These are phyloP conservation scores for Termitomyces sp. DNA, from an alignment of 768 basidiomycete genomes.

Conservation along the genomic window DNA sequence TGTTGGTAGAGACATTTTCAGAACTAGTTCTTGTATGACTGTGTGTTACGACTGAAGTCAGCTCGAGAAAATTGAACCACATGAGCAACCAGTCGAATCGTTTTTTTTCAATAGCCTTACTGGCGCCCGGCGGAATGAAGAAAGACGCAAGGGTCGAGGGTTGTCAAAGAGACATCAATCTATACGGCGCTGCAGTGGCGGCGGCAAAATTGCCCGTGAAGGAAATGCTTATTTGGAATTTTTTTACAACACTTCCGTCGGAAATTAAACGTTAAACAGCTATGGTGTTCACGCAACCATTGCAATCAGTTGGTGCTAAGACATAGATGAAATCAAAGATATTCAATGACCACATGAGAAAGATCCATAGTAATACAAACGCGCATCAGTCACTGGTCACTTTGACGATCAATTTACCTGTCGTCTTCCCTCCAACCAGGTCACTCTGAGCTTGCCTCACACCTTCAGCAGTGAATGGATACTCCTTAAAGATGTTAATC, in stretches of 20 bases:
- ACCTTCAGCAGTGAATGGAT: conserved; percentile 80
- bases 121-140: no score
- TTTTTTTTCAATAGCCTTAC: background rate
- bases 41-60: background rate
- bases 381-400: conserved; percentile 25
- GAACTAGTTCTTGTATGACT: background rate
- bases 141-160: background rate
- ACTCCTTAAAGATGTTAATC: conserved; percentile 67
- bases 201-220: background rate
- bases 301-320: background rate
- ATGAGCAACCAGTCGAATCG: background rate
- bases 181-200: background rate
- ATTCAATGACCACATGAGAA: background rate
- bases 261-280: background rate
- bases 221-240: background rate
- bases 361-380: background rate
- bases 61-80: background rate
- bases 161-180: background rate
- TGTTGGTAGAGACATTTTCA: conserved; percentile 45
- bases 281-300: background rate
- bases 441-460: conserved; percentile 73
- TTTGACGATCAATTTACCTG: conserved; percentile 84
- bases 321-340: background rate
- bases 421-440: conserved; percentile 68
- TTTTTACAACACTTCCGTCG: background rate